These are phyloP conservation scores for Talaromyces verruculosus DNA, from an alignment of 2,329 filamentous ascomycete species.

Conservation along the genomic window DNA sequence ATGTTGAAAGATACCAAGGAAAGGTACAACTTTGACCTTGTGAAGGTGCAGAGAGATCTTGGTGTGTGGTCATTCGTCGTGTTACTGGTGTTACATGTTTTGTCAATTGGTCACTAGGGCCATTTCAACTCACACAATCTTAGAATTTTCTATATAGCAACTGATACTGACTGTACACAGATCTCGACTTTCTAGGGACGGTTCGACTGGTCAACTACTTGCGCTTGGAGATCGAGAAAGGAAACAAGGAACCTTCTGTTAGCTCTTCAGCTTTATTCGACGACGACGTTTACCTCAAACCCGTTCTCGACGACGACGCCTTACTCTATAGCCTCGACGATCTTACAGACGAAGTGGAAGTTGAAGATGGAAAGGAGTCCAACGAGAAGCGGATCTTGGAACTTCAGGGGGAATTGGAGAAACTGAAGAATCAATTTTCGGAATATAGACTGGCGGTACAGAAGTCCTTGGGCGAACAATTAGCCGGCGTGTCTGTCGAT, in stretches of 20 bases:
- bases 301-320: conserved; percentile 84
- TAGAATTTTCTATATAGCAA: neutral
- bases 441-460: conserved; percentile 66
- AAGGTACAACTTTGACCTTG: conserved; percentile 66
- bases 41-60: conserved; percentile 55
- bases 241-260: conserved; percentile 53
- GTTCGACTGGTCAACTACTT: conserved; percentile 74
- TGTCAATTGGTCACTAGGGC: neutral
- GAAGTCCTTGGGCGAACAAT: conserved; percentile 65
- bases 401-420: conserved; percentile 62
- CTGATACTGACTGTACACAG: conserved; percentile 37
- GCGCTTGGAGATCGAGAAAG: conserved; percentile 49
- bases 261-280: conserved; percentile 64
- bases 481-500: conserved; percentile 51
- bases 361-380: conserved; percentile 26
- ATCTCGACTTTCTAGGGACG: conserved; percentile 69
- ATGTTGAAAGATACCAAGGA: conserved; percentile 71
- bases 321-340: conserved; percentile 86
- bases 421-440: conserved; percentile 61
- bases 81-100: conserved; percentile 19
- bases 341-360: conserved; percentile 51
- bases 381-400: conserved; percentile 55
- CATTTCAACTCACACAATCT: neutral
- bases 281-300: conserved; percentile 79
- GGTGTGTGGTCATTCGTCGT: conserved; percentile 40